phyloP scores from a whole-genome alignment of 306 rosid genomes.

The Prunus campanulata region DNA sequence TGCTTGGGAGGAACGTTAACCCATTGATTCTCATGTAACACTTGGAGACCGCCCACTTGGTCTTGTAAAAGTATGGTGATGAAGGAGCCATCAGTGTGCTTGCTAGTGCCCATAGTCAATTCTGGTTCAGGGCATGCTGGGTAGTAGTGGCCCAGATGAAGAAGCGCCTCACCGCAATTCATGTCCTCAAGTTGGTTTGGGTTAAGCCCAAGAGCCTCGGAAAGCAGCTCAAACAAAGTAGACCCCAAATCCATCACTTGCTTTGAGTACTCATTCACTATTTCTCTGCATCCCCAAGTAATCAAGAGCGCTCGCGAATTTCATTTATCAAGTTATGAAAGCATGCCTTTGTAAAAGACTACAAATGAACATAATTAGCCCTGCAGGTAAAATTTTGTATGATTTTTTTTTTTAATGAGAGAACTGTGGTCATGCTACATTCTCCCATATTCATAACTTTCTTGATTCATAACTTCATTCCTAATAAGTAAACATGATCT shows the following conservation, averaged over 20 bases:
- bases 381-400: too few relatives aligned
- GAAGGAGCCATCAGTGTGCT: background rate
- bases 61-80: slow-evolving; percentile 34
- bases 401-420: too few relatives aligned
- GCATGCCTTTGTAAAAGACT: background rate
- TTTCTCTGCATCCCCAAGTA: slow-evolving; percentile 22
- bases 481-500: too few relatives aligned
- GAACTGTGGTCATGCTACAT: too few relatives aligned
- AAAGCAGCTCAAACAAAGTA: slow-evolving; percentile 15
- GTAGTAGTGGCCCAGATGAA: slow-evolving; percentile 22
- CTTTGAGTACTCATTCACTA: slow-evolving; percentile 17
- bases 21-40: slow-evolving; percentile 17
- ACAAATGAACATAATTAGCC: background rate
- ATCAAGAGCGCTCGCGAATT: background rate
- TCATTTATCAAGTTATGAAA: background rate
- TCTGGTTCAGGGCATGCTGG: slow-evolving; percentile 23
- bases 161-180: slow-evolving; percentile 18
- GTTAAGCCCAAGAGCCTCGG: slow-evolving; percentile 30
- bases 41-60: slow-evolving; percentile 38
- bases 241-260: slow-evolving; percentile 13
- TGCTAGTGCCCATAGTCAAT: slow-evolving; percentile 13
- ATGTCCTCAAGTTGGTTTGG: slow-evolving; percentile 14
- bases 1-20: slow-evolving; percentile 14
- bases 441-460: too few relatives aligned
- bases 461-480: too few relatives aligned